These are phyloP conservation scores for Trametes villosa DNA, from an alignment of 768 basidiomycete species.

Conservation along the genomic window DNA sequence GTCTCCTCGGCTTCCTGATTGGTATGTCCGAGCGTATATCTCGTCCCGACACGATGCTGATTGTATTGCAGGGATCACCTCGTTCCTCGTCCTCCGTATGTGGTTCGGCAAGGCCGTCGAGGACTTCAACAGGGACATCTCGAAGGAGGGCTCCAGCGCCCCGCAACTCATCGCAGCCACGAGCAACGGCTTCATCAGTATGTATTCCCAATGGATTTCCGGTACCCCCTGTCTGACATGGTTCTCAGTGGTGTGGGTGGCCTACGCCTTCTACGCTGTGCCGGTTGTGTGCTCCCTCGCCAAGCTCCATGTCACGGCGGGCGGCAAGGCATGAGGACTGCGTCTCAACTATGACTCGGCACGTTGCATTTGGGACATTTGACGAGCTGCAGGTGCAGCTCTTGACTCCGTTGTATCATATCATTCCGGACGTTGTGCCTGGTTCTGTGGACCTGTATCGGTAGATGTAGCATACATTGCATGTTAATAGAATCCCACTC, in stretches of 20 bases:
- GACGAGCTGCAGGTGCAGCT: slow-evolving; percentile 12
- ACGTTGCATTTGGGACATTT: not conserved
- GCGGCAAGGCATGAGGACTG: slow-evolving; percentile 39
- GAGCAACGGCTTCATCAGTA: slow-evolving; percentile 80
- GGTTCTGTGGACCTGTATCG: slow-evolving; percentile 12
- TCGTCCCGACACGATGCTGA: not conserved
- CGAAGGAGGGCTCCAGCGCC: slow-evolving; percentile 52
- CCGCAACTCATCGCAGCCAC: slow-evolving; percentile 63
- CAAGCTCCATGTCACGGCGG: slow-evolving; percentile 62
- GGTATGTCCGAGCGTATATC: slow-evolving; percentile 46
- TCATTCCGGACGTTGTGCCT: not conserved
- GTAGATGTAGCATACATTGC: slow-evolving; percentile 13
- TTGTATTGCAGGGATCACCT: slow-evolving; percentile 55
- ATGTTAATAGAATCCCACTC: not conserved
- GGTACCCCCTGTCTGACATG: not conserved
- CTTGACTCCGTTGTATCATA: not conserved
- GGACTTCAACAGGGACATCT: slow-evolving; percentile 73
- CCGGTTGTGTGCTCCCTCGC: slow-evolving; percentile 71
- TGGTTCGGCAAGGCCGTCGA: slow-evolving; percentile 81
- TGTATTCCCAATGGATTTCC: slow-evolving; percentile 32
- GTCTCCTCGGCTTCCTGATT: slow-evolving; percentile 75
- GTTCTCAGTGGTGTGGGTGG: slow-evolving; percentile 74
- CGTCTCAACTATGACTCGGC: not conserved
- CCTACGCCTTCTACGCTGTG: slow-evolving; percentile 72
- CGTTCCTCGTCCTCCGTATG: slow-evolving; percentile 76